Conservation (phyloP, 140 eudicot species). For the Stevia rebaudiana region DNA sequence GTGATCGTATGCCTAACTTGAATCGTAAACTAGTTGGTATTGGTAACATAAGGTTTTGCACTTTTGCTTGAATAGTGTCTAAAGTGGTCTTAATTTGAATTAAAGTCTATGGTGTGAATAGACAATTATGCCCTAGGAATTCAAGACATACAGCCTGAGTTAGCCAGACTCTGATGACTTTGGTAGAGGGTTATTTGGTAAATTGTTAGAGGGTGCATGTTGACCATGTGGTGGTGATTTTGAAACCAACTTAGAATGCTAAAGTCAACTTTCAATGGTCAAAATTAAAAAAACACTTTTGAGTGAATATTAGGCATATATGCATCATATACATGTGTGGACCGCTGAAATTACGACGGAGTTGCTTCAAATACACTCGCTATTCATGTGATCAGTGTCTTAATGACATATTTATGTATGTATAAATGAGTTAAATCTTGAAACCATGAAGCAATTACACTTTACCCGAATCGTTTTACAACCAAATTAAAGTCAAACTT, state of each 20-base stretch:
- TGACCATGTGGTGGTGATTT: conserved; percentile 21
- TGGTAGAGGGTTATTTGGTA: conserved; percentile 2
- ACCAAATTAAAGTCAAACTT: too few species aligned
- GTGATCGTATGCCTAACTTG: conserved; percentile 31
- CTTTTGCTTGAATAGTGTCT: conserved; percentile 27
- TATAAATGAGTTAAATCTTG: too few species aligned
- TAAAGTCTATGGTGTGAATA: background rate
- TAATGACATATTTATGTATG: too few species aligned
- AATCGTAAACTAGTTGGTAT: conserved; percentile 23
- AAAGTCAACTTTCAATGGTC: conserved; percentile 20
- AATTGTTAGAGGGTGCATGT: conserved; percentile 3
- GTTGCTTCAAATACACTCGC: background rate
- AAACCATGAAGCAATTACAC: too few species aligned
- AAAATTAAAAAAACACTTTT: conserved; percentile 30
- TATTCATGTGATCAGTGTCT: background rate
- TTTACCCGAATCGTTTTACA: too few species aligned
- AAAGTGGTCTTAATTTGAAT: conserved; percentile 20
- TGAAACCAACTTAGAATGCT: conserved; percentile 13
- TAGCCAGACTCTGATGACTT: background rate
- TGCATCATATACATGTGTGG: conserved; percentile 33
- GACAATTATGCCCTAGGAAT: conserved; percentile 13
- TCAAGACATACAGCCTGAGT: background rate
- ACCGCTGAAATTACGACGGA: conserved; percentile 11
- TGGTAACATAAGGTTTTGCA: conserved; percentile 12
- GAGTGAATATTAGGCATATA: conserved; percentile 24